Conservation (phyloP, 2,329 filamentous ascomycete genomes). For the Talaromyces sp. region DNA sequence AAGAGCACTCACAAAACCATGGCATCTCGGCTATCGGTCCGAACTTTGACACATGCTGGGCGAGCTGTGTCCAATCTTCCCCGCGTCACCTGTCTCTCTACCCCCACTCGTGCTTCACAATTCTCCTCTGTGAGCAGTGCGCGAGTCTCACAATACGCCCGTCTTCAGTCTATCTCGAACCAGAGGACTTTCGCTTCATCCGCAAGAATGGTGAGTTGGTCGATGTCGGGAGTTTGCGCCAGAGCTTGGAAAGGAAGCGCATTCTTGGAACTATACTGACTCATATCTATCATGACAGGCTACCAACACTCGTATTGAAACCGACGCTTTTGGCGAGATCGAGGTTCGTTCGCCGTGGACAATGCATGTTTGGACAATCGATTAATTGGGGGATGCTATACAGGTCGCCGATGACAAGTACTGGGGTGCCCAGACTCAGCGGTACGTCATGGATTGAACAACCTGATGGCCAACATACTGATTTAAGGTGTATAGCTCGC, state of each 20-base stretch:
- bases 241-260: not conserved
- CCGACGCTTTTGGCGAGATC: constrained; percentile 96
- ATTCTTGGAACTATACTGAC: not conserved
- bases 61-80: constrained; percentile 34
- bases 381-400: not conserved
- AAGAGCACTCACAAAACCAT: constrained; percentile 6
- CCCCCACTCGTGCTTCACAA: constrained; percentile 28
- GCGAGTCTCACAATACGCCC: constrained; percentile 34
- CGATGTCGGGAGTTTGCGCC: not conserved
- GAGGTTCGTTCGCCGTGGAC: constrained; percentile 49
- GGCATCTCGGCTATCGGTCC: constrained; percentile 22
- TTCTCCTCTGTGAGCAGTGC: constrained; percentile 29
- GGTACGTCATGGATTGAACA: constrained; percentile 44
- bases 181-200: constrained; percentile 40
- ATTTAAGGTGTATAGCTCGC: constrained; percentile 55
- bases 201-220: constrained; percentile 37
- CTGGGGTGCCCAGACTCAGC: constrained; percentile 97
- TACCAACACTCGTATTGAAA: constrained; percentile 71
- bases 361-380: not conserved
- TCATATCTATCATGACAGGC: constrained; percentile 28
- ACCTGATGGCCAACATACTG: constrained; percentile 17
- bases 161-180: constrained; percentile 37
- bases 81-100: constrained; percentile 29
- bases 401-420: constrained; percentile 84
- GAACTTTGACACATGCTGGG: constrained; percentile 36